These are phyloP conservation scores for Fonsecaea erecta DNA, from an alignment of 2,329 filamentous ascomycete genomes.

Conservation along the genomic window DNA sequence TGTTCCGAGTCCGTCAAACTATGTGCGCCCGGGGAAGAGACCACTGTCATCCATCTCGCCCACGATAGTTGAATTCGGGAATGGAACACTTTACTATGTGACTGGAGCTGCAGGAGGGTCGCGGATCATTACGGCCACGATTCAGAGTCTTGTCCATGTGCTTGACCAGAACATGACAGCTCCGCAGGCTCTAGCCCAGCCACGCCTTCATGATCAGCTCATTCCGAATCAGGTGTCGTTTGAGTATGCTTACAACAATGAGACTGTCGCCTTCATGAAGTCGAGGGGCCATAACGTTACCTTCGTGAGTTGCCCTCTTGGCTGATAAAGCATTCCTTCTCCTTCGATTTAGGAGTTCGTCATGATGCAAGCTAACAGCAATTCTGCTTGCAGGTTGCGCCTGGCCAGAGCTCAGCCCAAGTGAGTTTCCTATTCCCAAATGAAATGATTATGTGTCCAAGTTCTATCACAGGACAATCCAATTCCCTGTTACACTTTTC, in stretches of 20 bases:
- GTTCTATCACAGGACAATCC: neutral
- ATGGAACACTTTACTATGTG: conserved; percentile 68
- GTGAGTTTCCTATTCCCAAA: conserved; percentile 41
- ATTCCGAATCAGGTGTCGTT: conserved; percentile 71
- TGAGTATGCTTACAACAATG: conserved; percentile 71
- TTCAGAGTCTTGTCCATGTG: conserved; percentile 74
- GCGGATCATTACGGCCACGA: conserved; percentile 78
- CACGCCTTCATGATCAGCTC: conserved; percentile 81
- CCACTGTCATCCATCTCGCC: conserved; percentile 83
- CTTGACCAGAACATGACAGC: conserved; percentile 68
- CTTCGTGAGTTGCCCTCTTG: conserved; percentile 40
- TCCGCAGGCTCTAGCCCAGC: conserved; percentile 65
- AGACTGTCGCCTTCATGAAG: conserved; percentile 66
- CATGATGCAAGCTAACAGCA: neutral
- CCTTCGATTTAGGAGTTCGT: neutral
- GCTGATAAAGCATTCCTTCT: neutral
- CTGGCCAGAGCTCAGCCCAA: conserved; percentile 71
- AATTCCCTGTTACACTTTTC: neutral
- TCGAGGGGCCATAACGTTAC: conserved; percentile 72
- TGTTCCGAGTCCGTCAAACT: conserved; percentile 77
- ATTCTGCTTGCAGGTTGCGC: conserved; percentile 54
- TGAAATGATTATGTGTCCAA: no score
- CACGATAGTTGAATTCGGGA: conserved; percentile 71
- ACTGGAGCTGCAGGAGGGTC: conserved; percentile 80
- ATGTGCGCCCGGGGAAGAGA: conserved; percentile 77